Conservation (phyloP, 805 yeast genomes). For the Kazachstania kunashirensis region DNA sequence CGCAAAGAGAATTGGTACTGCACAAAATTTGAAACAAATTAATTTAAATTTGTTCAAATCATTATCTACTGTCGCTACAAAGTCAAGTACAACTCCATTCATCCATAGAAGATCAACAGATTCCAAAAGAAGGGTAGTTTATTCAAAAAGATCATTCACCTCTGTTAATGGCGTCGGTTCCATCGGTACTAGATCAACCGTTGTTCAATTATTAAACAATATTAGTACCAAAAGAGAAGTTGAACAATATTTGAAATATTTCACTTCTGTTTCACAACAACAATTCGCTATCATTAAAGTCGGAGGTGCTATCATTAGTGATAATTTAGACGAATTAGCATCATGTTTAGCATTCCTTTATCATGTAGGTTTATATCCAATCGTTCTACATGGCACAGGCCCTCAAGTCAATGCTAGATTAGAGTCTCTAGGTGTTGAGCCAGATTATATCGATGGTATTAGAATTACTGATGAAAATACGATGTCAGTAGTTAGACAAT, state of each 20-base stretch:
- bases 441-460: constrained; percentile 92
- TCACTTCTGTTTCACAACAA: constrained; percentile 91
- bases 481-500: constrained; percentile 90
- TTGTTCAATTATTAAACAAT: constrained; percentile 86
- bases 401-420: constrained; percentile 94
- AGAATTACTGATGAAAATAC: constrained; percentile 91
- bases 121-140: constrained; percentile 17
- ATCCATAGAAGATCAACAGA: constrained; percentile 5
- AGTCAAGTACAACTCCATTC: constrained; percentile 6
- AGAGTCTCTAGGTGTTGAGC: constrained; percentile 91
- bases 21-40: constrained; percentile 1
- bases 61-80: constrained; percentile 9
- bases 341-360: constrained; percentile 91
- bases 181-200: constrained; percentile 74
- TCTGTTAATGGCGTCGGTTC: constrained; percentile 23
- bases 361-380: constrained; percentile 95
- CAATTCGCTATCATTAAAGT: constrained; percentile 98
- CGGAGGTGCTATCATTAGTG: constrained; percentile 98
- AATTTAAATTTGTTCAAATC: constrained; percentile 5
- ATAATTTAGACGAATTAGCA: constrained; percentile 85
- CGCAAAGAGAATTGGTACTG: constrained; percentile 18
- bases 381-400: constrained; percentile 96
- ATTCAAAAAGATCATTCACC: constrained; percentile 20
- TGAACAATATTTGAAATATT: constrained; percentile 92
- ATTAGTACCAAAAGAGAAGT: constrained; percentile 97